Percentiles rank a stretch among this genome's conserved stretches.
Conservation (phyloP, 805 yeast species). For the Maudiozyma bulderi region DNA sequence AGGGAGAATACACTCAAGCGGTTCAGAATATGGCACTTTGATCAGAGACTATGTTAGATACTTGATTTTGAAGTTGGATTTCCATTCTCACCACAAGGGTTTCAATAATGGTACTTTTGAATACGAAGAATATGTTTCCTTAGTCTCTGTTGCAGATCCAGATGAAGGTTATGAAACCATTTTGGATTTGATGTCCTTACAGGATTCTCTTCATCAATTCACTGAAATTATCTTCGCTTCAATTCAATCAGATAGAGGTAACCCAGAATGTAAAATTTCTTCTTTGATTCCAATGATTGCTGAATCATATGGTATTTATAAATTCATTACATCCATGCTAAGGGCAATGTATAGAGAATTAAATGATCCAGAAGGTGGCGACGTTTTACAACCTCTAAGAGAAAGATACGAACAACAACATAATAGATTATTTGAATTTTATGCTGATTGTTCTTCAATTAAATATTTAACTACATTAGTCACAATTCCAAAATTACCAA, state of each 20-base stretch:
- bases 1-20: constrained; percentile 42
- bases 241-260: constrained; percentile 42
- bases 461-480: constrained; percentile 73
- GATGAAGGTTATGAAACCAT: constrained; percentile 91
- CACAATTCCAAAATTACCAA: constrained; percentile 33
- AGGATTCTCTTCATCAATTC: constrained; percentile 72
- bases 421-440: constrained; percentile 63
- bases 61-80: constrained; percentile 62
- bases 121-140: constrained; percentile 86
- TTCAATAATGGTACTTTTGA: constrained; percentile 87
- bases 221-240: constrained; percentile 69
- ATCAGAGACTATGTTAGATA: constrained; percentile 69
- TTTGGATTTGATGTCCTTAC: constrained; percentile 73
- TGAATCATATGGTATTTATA: constrained; percentile 87
- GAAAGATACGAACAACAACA: constrained; percentile 66
- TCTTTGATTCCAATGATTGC: constrained; percentile 84
- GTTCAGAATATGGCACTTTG: constrained; percentile 50
- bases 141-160: constrained; percentile 82
- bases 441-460: constrained; percentile 81
- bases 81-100: constrained; percentile 77
- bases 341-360: constrained; percentile 72
- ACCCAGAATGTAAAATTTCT: constrained; percentile 67
- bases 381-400: constrained; percentile 64
- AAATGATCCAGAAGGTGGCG: constrained; percentile 43
- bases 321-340: constrained; percentile 81